phyloP scores from a whole-genome alignment of 495 filamentous ascomycete species.

The Aspergillus saccharolyticus region DNA sequence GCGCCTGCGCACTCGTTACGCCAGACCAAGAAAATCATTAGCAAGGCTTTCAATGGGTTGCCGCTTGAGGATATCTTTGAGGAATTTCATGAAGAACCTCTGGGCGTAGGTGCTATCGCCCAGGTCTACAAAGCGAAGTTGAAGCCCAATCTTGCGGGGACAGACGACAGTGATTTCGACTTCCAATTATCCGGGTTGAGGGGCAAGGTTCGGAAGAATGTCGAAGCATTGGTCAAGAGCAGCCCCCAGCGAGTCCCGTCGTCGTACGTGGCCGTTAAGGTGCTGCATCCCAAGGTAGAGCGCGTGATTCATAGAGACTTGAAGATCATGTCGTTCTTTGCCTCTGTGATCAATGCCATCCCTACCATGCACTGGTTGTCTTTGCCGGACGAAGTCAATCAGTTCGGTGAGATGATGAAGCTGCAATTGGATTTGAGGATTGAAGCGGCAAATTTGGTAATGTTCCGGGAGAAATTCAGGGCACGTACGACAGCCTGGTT shows the following conservation, averaged over 20 bases:
- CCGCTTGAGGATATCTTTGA: conserved; percentile 91
- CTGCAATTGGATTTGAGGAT: conserved; percentile 94
- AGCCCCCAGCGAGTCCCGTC: conserved; percentile 82
- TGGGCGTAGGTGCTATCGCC: conserved; percentile 95
- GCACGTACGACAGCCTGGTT: conserved; percentile 90
- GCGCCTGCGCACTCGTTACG: conserved; percentile 85
- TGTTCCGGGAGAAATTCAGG: conserved; percentile 88
- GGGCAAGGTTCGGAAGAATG: conserved; percentile 68
- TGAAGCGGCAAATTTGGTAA: conserved; percentile 81
- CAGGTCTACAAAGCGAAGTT: conserved; percentile 97
- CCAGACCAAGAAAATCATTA: conserved; percentile 72
- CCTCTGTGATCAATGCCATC: conserved; percentile 73
- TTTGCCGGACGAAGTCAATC: conserved; percentile 85
- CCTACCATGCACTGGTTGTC: conserved; percentile 98
- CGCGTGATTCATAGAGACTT: conserved; percentile 83
- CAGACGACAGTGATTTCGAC: conserved; percentile 50
- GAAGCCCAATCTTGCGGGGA: conserved; percentile 67
- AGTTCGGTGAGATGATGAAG: conserved; percentile 99
- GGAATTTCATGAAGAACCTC: conserved; percentile 84
- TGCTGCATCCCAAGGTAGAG: conserved; percentile 89
- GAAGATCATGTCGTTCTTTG: conserved; percentile 92
- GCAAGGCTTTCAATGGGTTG: conserved; percentile 72
- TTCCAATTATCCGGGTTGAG: conserved; percentile 51
- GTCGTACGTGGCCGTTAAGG: conserved; percentile 92
- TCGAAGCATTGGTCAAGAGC: conserved; percentile 80